Percentiles rank a stretch among this genome's conserved stretches.
Evolutionary conservation across 148 eudicot species (phyloP).

Genomic region (Camellia lanceoleosa): DNA sequence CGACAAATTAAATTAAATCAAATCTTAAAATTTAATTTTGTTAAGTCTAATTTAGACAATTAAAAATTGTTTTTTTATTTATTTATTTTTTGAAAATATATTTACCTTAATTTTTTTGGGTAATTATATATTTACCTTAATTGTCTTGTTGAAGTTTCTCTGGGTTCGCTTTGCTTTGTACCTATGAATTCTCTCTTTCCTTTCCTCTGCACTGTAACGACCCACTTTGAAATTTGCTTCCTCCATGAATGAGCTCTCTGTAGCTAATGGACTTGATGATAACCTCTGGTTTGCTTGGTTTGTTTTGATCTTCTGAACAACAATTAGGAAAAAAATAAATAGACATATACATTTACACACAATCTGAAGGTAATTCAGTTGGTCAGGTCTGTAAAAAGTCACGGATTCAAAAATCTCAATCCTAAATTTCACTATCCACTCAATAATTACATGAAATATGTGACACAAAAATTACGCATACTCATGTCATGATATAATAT

Average conservation of each 20-base stretch:
- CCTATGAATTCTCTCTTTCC: conserved; percentile 77
- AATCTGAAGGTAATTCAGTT: too few species aligned
- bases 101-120: background rate
- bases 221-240: conserved; percentile 75
- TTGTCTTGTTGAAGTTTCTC: conserved; percentile 87
- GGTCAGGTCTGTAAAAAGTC: too few species aligned
- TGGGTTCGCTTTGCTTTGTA: conserved; percentile 86
- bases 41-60: too few species aligned
- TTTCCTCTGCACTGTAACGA: conserved; percentile 75
- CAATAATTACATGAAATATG: too few species aligned
- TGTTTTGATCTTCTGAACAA: conserved; percentile 26
- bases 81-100: background rate
- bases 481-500: too few species aligned
- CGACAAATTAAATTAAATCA: background rate
- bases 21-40: too few species aligned
- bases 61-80: too few species aligned
- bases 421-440: too few species aligned
- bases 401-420: too few species aligned
- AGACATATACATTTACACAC: background rate
- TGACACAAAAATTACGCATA: too few species aligned
- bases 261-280: conserved; percentile 49
- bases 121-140: conserved; percentile 52
- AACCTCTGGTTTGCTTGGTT: conserved; percentile 25
- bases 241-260: conserved; percentile 49
- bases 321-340: background rate